phyloP scores from a whole-genome alignment of 225 moss, liverwort and hornwort genomes.

The Lunularia cruciata region DNA sequence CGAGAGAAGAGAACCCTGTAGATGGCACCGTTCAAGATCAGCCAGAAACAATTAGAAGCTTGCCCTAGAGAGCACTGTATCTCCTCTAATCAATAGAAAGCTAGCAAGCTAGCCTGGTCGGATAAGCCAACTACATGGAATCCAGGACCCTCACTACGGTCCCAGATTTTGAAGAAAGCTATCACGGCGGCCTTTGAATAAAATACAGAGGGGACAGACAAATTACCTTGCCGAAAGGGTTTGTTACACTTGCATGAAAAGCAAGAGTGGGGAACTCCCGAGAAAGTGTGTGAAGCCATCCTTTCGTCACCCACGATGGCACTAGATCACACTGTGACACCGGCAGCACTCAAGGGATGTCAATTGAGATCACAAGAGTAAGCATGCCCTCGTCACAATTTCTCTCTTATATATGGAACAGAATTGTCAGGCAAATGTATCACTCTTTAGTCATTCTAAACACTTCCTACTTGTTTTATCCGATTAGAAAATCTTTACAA shows the following conservation, averaged over 20 bases:
- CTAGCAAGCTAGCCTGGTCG: too few relatives aligned
- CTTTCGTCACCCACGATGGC: slow-evolving; percentile 98
- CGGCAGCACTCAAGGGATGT: background rate
- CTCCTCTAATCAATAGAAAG: too few relatives aligned
- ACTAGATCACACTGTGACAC: slow-evolving; percentile 89
- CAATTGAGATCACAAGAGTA: background rate
- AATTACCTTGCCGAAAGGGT: slow-evolving; percentile 94
- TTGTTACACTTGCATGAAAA: slow-evolving; percentile 96
- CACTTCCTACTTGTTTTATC: too few relatives aligned
- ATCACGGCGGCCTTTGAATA: too few relatives aligned
- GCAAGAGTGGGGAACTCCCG: slow-evolving; percentile 94
- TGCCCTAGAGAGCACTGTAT: background rate
- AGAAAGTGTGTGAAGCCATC: slow-evolving; percentile 92
- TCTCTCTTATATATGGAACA: background rate
- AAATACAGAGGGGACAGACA: too few relatives aligned
- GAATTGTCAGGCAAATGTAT: background rate
- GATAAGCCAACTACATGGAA: too few relatives aligned
- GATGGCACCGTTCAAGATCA: too few relatives aligned
- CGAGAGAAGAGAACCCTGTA: slow-evolving; percentile 90
- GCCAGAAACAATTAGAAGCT: background rate
- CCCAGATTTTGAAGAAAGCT: too few relatives aligned
- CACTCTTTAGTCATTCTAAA: too few relatives aligned
- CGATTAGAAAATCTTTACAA: too few relatives aligned
- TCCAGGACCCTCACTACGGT: too few relatives aligned
- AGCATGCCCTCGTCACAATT: background rate